Base-by-base conservation (phyloP, 371 early-diverging fungal species). In the Rhizopus delemar region DNA sequence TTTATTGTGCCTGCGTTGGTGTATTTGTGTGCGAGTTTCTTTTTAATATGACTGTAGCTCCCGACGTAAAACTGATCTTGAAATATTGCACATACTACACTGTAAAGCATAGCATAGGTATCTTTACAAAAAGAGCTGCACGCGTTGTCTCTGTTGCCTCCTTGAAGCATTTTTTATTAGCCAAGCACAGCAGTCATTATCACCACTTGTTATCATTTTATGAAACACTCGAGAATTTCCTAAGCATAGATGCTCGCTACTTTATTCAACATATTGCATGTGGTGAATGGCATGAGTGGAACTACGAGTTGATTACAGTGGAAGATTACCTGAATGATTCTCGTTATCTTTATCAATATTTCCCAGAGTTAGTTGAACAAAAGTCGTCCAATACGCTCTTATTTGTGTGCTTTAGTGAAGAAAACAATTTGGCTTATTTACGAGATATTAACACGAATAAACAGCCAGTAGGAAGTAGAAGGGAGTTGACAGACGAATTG, bases 111-210 rank as follows among this genome's bases (percentile, higher is more conserved):
- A 35, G 71, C 80, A 6, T 83, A 80, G 53, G 73, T 63, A 34
- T 79, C 80, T 35, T 63, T 81, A 7, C 74, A 76, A 39, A 67
- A 69, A 41, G 81, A 78, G n/a, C 83, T 4, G 81, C 54, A 68
- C 69, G 34, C 75, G 79, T 62, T 71, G 77, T 46, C 74, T 75
- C 33, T 80, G 79, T 69, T 79, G 81, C 9, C 80, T 81, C 15
- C 59, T 79, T 36, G 81, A 83, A 53, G 81, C 79, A 41, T 77
- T 80, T 5, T 80, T 80, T 35, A 78, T 76, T 22, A 74, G 79
- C 74, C 79, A 73, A 75, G 53, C 32, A 9, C 13, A 22, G 2
- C 11, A n/a, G 46, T 8, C 5, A 31, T 28, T 22, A 22, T 2
- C 22, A 22, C 22, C 22, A 22, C 22, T 22, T 22, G 0, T 22